These are phyloP conservation scores for Capsicum rhomboideum DNA, from an alignment of 257 asterid genomes.

Conservation along the genomic window DNA sequence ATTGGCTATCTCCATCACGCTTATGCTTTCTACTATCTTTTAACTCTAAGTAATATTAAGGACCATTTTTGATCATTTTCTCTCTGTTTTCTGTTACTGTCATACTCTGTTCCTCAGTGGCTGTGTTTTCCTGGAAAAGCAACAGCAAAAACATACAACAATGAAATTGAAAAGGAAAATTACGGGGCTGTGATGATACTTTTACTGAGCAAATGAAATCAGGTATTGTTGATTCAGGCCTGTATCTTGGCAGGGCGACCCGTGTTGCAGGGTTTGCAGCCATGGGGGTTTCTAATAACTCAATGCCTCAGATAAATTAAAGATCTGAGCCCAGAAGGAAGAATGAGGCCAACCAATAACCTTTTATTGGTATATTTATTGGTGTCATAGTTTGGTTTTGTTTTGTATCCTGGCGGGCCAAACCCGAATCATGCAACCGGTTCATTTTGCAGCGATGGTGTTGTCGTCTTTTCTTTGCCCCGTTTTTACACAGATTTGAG, in stretches of 20 bases:
- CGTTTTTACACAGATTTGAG: background rate
- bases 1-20: background rate
- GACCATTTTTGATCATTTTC: background rate
- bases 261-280: background rate
- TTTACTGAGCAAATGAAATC: background rate
- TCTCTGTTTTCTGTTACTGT: background rate
- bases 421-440: background rate
- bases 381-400: background rate
- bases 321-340: background rate
- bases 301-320: background rate
- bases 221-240: background rate
- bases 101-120: background rate
- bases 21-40: background rate
- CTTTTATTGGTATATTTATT: background rate
- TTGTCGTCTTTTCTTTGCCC: background rate
- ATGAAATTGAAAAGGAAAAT: background rate
- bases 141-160: background rate
- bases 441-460: background rate
- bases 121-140: background rate
- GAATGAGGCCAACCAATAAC: slow-evolving; percentile 3
- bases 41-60: background rate
- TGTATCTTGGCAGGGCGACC: slow-evolving; percentile 19
- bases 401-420: background rate
- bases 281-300: background rate
- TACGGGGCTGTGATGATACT: slow-evolving; percentile 15